phyloP scores from a whole-genome alignment of 495 filamentous ascomycete species.

The Penicillium pulvis region DNA sequence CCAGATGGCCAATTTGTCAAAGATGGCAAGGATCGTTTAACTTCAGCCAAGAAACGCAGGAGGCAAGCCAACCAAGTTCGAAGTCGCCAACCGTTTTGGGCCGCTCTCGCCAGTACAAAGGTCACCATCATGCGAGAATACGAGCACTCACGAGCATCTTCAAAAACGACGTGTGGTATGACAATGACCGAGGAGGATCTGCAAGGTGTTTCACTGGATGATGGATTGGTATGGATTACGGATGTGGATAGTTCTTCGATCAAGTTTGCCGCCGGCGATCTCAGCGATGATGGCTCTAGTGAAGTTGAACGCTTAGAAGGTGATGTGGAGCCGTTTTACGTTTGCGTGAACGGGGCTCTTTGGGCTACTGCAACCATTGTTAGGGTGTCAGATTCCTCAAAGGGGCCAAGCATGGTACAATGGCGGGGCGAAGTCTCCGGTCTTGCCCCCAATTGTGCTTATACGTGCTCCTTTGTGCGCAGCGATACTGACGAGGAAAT shows the following conservation, averaged over 20 bases:
- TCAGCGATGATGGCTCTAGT: constrained; percentile 49
- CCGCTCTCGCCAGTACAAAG: constrained; percentile 89
- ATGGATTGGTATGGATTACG: constrained; percentile 83
- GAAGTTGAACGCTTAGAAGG: constrained; percentile 39
- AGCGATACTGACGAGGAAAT: constrained; percentile 71
- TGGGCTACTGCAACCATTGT: constrained; percentile 83
- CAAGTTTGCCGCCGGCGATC: constrained; percentile 76
- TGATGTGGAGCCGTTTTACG: constrained; percentile 76
- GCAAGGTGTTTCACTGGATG: constrained; percentile 77
- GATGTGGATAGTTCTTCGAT: constrained; percentile 80
- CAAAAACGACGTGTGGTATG: constrained; percentile 65
- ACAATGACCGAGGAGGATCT: constrained; percentile 81
- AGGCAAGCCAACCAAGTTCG: constrained; percentile 88
- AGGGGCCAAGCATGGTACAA: constrained; percentile 51
- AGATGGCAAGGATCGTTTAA: constrained; percentile 57
- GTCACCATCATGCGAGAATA: constrained; percentile 92
- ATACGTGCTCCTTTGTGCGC: constrained; percentile 81
- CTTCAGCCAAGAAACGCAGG: constrained; percentile 75
- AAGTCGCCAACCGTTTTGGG: constrained; percentile 91
- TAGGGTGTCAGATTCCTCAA: constrained; percentile 50
- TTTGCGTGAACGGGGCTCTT: constrained; percentile 83
- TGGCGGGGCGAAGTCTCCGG: constrained; percentile 90
- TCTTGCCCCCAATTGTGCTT: constrained; percentile 81
- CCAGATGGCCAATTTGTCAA: constrained; percentile 56
- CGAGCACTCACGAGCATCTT: constrained; percentile 77